Percentiles rank a stretch among this genome's conserved stretches.
These are phyloP conservation scores for Colletotrichum abscissum DNA, from an alignment of 2,329 filamentous ascomycete species.

Conservation along the genomic window DNA sequence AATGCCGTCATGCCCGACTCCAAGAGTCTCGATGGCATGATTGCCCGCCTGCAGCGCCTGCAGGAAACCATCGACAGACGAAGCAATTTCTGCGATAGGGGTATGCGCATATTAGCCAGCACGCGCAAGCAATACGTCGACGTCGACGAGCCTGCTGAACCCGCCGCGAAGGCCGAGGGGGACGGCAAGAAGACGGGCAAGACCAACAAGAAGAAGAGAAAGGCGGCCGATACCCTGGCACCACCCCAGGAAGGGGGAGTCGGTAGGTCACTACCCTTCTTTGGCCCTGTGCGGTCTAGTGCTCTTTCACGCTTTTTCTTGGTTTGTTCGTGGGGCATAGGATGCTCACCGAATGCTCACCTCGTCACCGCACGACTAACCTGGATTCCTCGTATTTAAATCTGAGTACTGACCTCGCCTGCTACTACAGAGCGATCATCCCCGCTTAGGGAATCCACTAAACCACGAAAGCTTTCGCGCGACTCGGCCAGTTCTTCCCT, in stretches of 20 bases:
- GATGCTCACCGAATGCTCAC: constrained; percentile 12
- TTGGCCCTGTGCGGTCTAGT: constrained; percentile 22
- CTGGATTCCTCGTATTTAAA: constrained; percentile 18
- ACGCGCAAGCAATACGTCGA: constrained; percentile 72
- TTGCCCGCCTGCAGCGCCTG: constrained; percentile 72
- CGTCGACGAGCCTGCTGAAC: constrained; percentile 56
- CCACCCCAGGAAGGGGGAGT: constrained; percentile 64
- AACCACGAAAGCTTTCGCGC: constrained; percentile 62
- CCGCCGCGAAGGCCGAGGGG: constrained; percentile 57
- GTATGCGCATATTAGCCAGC: constrained; percentile 77
- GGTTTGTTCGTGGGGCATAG: constrained; percentile 21
- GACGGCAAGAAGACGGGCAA: constrained; percentile 61
- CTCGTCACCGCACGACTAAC: constrained; percentile 12
- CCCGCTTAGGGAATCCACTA: constrained; percentile 61
- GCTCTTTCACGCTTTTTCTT: constrained; percentile 12
- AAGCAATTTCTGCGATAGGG: constrained; percentile 75
- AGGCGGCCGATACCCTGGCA: constrained; percentile 70
- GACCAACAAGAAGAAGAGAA: constrained; percentile 78
- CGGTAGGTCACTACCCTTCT: constrained; percentile 36
- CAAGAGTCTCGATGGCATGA: constrained; percentile 72
- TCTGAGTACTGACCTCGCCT: constrained; percentile 27
- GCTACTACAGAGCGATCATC: constrained; percentile 61
- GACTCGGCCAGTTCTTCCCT: constrained; percentile 70
- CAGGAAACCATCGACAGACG: constrained; percentile 75
- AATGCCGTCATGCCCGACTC: constrained; percentile 71